Conservation (phyloP, 305 asterid species). For the Ajuga reptans region DNA sequence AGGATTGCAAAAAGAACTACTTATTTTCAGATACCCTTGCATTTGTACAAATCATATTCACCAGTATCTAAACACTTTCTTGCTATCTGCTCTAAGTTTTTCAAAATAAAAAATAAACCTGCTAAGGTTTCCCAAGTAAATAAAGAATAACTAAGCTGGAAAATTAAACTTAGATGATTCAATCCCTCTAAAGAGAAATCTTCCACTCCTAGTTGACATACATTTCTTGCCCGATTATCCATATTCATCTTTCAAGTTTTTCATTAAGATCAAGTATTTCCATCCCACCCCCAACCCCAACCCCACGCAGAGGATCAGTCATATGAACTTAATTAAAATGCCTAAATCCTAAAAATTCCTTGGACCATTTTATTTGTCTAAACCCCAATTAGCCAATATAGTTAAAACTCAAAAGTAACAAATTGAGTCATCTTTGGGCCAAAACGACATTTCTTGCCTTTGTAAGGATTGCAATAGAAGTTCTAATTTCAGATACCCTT, state of each 20-base stretch:
- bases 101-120: background rate
- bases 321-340: background rate
- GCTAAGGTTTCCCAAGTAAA: background rate
- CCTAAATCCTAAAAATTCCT: background rate
- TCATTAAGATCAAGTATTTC: background rate
- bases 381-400: constrained; percentile 8
- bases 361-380: background rate
- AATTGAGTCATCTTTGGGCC: background rate
- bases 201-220: background rate
- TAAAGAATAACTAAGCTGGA: background rate
- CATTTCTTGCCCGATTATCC: background rate
- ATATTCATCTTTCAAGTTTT: background rate
- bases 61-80: background rate
- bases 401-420: background rate
- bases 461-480: background rate
- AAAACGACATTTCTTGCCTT: background rate
- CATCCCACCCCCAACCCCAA: background rate
- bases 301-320: background rate
- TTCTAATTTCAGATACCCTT: background rate
- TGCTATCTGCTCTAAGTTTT: background rate
- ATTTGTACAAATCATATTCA: background rate
- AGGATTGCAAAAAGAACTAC: background rate
- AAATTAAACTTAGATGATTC: background rate
- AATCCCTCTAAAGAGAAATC: background rate
- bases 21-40: background rate